Base-by-base conservation (phyloP, 169 alveolate species). In the Ophryocystis elektroscirrha region DNA sequence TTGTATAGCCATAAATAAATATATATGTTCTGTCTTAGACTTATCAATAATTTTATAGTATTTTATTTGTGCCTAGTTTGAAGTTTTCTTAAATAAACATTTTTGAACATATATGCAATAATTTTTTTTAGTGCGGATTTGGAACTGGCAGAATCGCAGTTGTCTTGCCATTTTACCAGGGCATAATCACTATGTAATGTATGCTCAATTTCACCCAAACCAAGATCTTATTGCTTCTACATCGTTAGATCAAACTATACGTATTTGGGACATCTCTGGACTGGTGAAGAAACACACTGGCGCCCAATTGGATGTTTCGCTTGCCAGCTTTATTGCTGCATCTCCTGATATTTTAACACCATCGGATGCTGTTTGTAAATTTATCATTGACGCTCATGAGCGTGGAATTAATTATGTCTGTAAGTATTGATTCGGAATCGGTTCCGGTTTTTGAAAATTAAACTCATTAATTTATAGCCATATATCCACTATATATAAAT, bases 401-500 rank as follows among this genome's bases (percentile, higher is more conserved):
- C 71, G 89, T 42, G 97, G 95, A 1, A 95, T 86, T 43, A 89
- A 89, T 63, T 89, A n/a, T n/a, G n/a, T n/a, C n/a, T n/a, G n/a
- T n/a, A n/a, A n/a, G n/a, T n/a, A n/a, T n/a, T n/a, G n/a, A n/a
- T n/a, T n/a, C n/a, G n/a, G n/a, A n/a, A n/a, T n/a, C n/a, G n/a
- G n/a, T n/a, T n/a, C n/a, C n/a, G n/a, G n/a, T n/a, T n/a, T n/a
- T n/a, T n/a, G n/a, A n/a, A n/a, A n/a, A n/a, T n/a, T n/a, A n/a
- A n/a, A n/a, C n/a, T n/a, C n/a, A n/a, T n/a, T n/a, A n/a, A n/a
- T n/a, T n/a, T n/a, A n/a, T n/a, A n/a, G n/a, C n/a, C n/a, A n/a
- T n/a, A n/a, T n/a, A n/a, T n/a, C n/a, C n/a, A n/a, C n/a, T n/a
- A n/a, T n/a, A n/a, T n/a, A n/a, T n/a, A n/a, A n/a, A n/a, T n/a